Percentiles rank a stretch among this genome's conserved stretches.
phyloP scores from a whole-genome alignment of 805 yeast genomes.

The Starmerella tilneyi region DNA sequence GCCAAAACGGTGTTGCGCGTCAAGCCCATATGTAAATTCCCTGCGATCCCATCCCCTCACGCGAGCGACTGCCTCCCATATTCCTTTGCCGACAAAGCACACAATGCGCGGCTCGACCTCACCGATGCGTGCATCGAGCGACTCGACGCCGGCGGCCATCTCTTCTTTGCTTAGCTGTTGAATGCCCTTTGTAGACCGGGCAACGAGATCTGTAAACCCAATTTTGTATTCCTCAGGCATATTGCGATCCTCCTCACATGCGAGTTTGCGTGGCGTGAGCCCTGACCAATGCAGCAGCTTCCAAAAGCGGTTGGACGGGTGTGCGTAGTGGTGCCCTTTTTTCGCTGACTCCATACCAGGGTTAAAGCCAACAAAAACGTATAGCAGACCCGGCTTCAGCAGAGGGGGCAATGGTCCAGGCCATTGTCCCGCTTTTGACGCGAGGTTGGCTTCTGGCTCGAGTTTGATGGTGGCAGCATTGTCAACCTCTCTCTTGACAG shows the following conservation, averaged over 20 bases:
- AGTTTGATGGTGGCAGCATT: no score
- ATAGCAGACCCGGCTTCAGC: conserved; percentile 28
- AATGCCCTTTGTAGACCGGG: conserved; percentile 51
- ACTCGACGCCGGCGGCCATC: conserved; percentile 45
- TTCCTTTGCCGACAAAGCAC: conserved; percentile 62
- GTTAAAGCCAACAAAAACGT: conserved; percentile 61
- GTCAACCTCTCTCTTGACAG: no score
- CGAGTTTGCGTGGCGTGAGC: conserved; percentile 32
- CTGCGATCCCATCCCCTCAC: conserved; percentile 29
- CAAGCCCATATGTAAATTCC: conserved; percentile 46
- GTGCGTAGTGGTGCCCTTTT: conserved; percentile 63
- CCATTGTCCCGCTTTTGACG: conserved; percentile 11
- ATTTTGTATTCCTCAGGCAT: conserved; percentile 38
- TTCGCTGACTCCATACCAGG: conserved; percentile 57
- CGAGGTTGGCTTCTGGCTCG: not conserved
- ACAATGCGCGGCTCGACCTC: conserved; percentile 35
- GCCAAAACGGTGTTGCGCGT: conserved; percentile 30
- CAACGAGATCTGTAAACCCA: conserved; percentile 64
- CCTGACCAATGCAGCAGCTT: conserved; percentile 46
- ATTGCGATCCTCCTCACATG: conserved; percentile 35
- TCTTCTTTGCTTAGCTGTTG: conserved; percentile 45
- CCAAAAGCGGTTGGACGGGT: conserved; percentile 60
- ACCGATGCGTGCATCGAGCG: conserved; percentile 40
- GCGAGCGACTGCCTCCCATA: conserved; percentile 52
- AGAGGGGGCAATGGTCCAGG: conserved; percentile 26